A percentile compares a stretch with the other conserved stretches of the same genome.
Conservation (phyloP, 352 stramenopile species). For the Thalassiosira hispida region DNA sequence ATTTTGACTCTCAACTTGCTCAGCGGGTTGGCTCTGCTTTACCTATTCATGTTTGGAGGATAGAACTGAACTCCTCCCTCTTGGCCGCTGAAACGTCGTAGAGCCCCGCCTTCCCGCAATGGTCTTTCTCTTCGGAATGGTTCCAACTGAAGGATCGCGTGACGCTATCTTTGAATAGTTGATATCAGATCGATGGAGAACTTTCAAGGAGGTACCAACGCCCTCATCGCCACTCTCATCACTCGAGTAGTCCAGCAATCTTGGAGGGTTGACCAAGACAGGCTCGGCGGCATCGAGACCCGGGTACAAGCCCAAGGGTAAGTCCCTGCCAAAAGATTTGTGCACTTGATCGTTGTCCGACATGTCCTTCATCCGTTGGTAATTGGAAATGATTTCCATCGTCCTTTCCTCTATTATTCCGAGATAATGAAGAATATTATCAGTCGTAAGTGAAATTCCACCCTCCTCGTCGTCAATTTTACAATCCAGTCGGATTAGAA, state of each 20-base stretch:
- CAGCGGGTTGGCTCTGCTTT: too few relatives aligned
- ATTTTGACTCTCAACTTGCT: too few relatives aligned
- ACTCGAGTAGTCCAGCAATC: conserved; percentile 92
- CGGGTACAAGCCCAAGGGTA: background rate
- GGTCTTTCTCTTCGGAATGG: conserved; percentile 18
- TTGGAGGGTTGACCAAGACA: conserved; percentile 91
- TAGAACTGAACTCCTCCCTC: background rate
- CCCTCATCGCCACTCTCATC: conserved; percentile 90
- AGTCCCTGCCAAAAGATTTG: conserved; percentile 1
- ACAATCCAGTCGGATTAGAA: conserved; percentile 48
- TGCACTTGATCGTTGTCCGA: conserved; percentile 2
- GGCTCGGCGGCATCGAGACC: background rate
- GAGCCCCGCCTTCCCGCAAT: background rate
- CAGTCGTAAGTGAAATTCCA: conserved; percentile 91
- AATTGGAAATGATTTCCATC: conserved; percentile 92
- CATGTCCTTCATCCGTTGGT: conserved; percentile 70
- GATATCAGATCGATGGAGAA: conserved; percentile 72
- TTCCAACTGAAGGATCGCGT: background rate
- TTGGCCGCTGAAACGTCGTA: conserved; percentile 5
- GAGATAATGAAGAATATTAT: conserved; percentile 94
- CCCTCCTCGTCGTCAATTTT: conserved; percentile 53
- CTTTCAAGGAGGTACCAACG: conserved; percentile 89
- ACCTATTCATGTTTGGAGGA: background rate
- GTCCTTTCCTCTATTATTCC: conserved; percentile 93
- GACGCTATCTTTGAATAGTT: conserved; percentile 30